Conservation (phyloP, 2,329 filamentous ascomycete genomes). For the Lanzia echinophila region DNA sequence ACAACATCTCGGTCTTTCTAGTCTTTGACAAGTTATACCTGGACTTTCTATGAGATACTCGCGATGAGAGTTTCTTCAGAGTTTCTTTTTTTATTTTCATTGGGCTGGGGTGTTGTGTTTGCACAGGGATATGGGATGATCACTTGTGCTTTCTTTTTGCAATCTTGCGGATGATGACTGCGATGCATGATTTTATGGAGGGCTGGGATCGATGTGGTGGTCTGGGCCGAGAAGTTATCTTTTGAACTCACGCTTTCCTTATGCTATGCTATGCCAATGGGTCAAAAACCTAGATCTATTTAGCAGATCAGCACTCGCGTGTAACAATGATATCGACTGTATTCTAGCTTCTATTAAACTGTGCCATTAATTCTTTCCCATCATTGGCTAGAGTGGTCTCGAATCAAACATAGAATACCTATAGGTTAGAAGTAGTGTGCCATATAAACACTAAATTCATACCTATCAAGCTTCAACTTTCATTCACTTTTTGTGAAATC, state of each 20-base stretch:
- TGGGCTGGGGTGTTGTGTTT: slow-evolving; percentile 27
- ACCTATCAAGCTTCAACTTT: no score
- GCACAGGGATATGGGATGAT: slow-evolving; percentile 20
- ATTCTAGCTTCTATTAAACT: slow-evolving; percentile 27
- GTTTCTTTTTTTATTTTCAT: slow-evolving; percentile 22
- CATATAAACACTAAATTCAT: no score
- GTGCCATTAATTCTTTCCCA: slow-evolving; percentile 13
- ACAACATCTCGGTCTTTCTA: slow-evolving; percentile 15
- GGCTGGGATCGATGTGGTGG: slow-evolving; percentile 20
- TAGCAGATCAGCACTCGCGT: slow-evolving; percentile 17
- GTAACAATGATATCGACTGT: slow-evolving; percentile 27
- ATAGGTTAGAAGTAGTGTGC: no score
- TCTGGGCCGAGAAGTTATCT: slow-evolving; percentile 21
- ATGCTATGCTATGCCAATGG: slow-evolving; percentile 7
- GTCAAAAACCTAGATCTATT: slow-evolving; percentile 22
- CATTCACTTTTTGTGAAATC: no score
- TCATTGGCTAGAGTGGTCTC: neutral
- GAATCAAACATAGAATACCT: no score
- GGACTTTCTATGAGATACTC: slow-evolving; percentile 1
- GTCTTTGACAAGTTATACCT: slow-evolving; percentile 8
- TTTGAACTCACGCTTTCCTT: slow-evolving; percentile 14
- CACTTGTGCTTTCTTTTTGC: slow-evolving; percentile 20
- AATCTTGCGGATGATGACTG: slow-evolving; percentile 3
- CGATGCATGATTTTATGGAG: slow-evolving; percentile 25
- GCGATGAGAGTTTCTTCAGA: slow-evolving; percentile 13